phyloP scores from a whole-genome alignment of 148 eudicot genomes.

The Polygonum aviculare region DNA sequence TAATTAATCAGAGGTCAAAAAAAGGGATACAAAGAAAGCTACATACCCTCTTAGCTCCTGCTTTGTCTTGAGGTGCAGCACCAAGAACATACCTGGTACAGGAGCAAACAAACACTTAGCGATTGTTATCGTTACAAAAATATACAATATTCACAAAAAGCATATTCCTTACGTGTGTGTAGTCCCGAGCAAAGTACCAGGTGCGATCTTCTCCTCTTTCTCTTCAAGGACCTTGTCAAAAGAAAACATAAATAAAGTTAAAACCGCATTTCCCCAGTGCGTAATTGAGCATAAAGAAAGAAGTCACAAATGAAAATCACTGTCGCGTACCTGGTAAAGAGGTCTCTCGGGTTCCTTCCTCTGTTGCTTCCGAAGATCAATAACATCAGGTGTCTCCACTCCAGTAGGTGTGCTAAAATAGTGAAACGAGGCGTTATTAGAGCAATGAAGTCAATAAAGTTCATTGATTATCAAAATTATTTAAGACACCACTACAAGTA shows the following conservation, averaged over 20 bases:
- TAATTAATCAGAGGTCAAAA: neutral
- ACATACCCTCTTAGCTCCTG: constrained; percentile 78
- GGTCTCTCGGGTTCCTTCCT: constrained; percentile 96
- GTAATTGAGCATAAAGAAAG: neutral
- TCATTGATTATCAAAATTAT: neutral
- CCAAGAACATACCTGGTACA: constrained; percentile 61
- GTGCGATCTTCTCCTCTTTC: constrained; percentile 79
- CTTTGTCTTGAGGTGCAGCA: constrained; percentile 74
- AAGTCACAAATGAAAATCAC: neutral
- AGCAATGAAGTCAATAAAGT: neutral
- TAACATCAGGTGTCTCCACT: constrained; percentile 98
- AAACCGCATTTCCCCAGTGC: neutral
- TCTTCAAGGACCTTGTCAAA: constrained; percentile 84
- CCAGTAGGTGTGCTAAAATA: constrained; percentile 91
- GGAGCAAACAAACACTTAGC: neutral
- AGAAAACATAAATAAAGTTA: neutral
- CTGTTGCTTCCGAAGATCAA: constrained; percentile 96
- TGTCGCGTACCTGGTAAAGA: constrained; percentile 65
- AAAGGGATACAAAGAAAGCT: neutral
- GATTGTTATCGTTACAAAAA: neutral
- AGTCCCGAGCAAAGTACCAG: constrained; percentile 81
- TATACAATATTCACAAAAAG: neutral
- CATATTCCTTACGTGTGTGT: constrained; percentile 60
- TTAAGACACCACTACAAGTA: neutral
- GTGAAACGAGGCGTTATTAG: neutral